phyloP scores from a whole-genome alignment of 1,284 basidiomycete species.

The Nidula niveotomentosa region DNA sequence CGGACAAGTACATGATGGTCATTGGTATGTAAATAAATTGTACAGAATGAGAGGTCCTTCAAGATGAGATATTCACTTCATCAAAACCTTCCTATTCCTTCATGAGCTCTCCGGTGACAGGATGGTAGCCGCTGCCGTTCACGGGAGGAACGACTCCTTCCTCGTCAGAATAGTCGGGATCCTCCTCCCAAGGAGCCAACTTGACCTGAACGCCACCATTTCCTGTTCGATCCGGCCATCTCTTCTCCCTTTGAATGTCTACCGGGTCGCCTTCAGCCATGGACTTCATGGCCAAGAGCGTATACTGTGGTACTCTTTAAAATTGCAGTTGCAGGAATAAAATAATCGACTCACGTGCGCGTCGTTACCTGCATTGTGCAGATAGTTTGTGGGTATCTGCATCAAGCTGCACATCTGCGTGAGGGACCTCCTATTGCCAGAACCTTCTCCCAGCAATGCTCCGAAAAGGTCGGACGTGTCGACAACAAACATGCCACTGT shows the following conservation, averaged over 20 bases:
- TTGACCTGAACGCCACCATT: slow-evolving; percentile 50
- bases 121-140: slow-evolving; percentile 3
- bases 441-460: slow-evolving; percentile 61
- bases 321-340: background rate
- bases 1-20: too few relatives aligned
- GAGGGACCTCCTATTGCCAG: slow-evolving; percentile 51
- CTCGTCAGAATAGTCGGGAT: slow-evolving; percentile 57
- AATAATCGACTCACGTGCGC: slow-evolving; percentile 56
- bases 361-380: slow-evolving; percentile 88
- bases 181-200: slow-evolving; percentile 59
- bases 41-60: too few relatives aligned
- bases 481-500: slow-evolving; percentile 58
- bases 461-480: slow-evolving; percentile 76
- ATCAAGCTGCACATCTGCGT: slow-evolving; percentile 62
- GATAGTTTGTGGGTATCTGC: slow-evolving; percentile 48
- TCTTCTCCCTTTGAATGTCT: slow-evolving; percentile 68
- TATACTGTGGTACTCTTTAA: slow-evolving; percentile 47
- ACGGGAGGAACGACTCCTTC: slow-evolving; percentile 42
- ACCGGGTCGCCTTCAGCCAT: slow-evolving; percentile 73
- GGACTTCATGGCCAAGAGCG: slow-evolving; percentile 54
- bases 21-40: too few relatives aligned
- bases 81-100: too few relatives aligned
- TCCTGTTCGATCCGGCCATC: slow-evolving; percentile 67
- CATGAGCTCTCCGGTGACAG: background rate
- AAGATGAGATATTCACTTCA: too few relatives aligned